Evolutionary conservation across 441 rosid genomes (phyloP).

Genomic region (Viola pubescens): DNA sequence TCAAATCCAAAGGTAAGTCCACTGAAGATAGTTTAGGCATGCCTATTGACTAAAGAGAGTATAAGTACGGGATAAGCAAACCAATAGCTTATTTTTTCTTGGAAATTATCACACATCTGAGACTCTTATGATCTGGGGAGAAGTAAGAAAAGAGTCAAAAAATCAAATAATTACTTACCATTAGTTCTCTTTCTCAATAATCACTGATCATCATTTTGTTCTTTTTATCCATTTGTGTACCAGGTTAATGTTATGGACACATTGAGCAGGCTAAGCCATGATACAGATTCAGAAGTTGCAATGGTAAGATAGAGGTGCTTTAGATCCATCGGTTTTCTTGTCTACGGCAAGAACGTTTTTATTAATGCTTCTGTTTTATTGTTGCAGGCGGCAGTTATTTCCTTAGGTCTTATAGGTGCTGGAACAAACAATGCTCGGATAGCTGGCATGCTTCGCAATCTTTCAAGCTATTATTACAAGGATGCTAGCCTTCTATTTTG

Average conservation of each 20-base stretch:
- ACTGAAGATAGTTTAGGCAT: too few relatives aligned
- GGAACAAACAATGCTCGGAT: conserved; percentile 95
- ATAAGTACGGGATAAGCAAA: not conserved
- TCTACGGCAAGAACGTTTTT: not conserved
- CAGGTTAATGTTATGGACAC: conserved; percentile 97
- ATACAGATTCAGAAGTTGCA: conserved; percentile 90
- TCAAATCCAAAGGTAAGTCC: conserved; percentile 85
- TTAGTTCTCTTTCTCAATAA: too few relatives aligned
- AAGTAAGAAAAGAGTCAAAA: not conserved
- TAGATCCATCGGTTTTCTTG: too few relatives aligned
- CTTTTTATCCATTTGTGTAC: conserved; percentile 2
- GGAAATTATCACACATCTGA: not conserved
- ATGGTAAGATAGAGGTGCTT: conserved; percentile 43
- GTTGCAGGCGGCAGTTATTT: conserved; percentile 75
- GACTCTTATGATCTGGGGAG: not conserved
- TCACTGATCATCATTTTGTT: not conserved
- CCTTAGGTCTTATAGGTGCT: conserved; percentile 90
- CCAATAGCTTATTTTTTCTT: not conserved
- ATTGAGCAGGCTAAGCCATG: conserved; percentile 92
- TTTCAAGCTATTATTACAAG: conserved; percentile 83
- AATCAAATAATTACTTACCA: not conserved
- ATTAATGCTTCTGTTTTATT: conserved; percentile 18
- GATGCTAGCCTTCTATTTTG: conserved; percentile 84
- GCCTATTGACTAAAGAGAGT: not conserved
- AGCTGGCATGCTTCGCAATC: conserved; percentile 93